Conservation (phyloP, 176 grass and related monocot genomes). For the Oryza longistaminata region DNA sequence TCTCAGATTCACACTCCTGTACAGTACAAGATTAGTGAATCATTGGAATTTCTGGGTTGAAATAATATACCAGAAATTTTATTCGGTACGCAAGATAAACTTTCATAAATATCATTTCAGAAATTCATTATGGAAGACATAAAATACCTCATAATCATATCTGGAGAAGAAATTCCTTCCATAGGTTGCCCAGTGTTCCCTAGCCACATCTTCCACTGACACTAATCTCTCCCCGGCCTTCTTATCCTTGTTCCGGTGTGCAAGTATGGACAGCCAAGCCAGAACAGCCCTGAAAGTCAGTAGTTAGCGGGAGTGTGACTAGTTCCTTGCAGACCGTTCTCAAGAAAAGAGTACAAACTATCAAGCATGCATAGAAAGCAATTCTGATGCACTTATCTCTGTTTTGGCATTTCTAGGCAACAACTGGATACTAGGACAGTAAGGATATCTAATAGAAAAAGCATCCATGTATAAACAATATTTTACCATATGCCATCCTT, state of each 20-base stretch:
- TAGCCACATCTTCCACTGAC: constrained; percentile 84
- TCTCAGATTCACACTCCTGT: constrained; percentile 72
- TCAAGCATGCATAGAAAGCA: not conserved
- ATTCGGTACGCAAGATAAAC: not conserved
- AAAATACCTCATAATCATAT: constrained; percentile 92
- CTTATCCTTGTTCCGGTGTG: constrained; percentile 71
- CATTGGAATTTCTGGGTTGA: not conserved
- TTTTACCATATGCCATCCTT: constrained; percentile 95
- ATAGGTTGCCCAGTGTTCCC: constrained; percentile 87
- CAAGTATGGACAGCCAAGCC: constrained; percentile 94
- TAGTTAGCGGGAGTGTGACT: not conserved
- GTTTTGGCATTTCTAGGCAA: not conserved
- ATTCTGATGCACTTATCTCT: not conserved
- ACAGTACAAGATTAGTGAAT: not conserved
- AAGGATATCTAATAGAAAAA: constrained; percentile 1
- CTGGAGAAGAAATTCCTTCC: constrained; percentile 94
- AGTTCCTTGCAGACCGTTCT: not conserved
- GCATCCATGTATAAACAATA: constrained; percentile 2
- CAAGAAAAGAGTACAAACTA: constrained; percentile 8
- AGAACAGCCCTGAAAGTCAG: constrained; percentile 77
- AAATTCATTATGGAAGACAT: constrained; percentile 1
- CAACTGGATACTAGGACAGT: constrained; percentile 2
- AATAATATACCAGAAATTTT: not conserved
- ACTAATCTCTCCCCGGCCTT: constrained; percentile 75
- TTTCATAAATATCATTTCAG: constrained; percentile 1